phyloP scores from a whole-genome alignment of 441 rosid genomes.

The Eutrema salsugineum region DNA sequence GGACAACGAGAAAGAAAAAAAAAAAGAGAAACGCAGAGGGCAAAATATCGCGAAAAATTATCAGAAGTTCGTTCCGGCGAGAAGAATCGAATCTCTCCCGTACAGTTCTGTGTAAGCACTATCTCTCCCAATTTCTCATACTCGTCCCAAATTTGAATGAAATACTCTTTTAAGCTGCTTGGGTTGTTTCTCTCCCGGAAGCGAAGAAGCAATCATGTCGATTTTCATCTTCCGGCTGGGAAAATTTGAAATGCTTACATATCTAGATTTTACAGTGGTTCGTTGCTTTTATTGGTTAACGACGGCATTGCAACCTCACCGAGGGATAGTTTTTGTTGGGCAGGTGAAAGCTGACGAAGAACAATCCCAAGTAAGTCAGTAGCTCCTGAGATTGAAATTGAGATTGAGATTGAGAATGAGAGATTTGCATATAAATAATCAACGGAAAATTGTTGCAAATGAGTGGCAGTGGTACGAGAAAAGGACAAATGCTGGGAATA shows the following conservation, averaged over 20 bases:
- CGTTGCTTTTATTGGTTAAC: too few relatives aligned
- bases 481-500: constrained; percentile 92
- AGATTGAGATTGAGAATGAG: background rate
- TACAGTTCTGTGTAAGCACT: background rate
- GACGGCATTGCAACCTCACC: too few relatives aligned
- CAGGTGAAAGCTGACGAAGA: too few relatives aligned
- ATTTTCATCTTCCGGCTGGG: background rate
- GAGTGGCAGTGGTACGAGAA: constrained; percentile 75
- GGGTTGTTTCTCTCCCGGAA: background rate
- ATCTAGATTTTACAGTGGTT: too few relatives aligned
- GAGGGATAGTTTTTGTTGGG: too few relatives aligned
- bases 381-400: background rate
- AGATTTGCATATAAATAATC: background rate
- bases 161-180: background rate
- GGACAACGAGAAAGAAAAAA: background rate
- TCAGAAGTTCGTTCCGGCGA: background rate
- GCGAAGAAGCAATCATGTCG: too few relatives aligned
- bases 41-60: constrained; percentile 20
- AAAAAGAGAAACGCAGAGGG: background rate
- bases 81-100: constrained; percentile 17
- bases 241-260: too few relatives aligned
- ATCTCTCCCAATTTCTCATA: background rate
- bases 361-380: too few relatives aligned
- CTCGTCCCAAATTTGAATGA: background rate
- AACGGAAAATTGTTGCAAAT: background rate